Percentiles rank a stretch among this genome's conserved stretches.
phyloP scores from a whole-genome alignment of 495 filamentous ascomycete genomes.

The Aspergillus heteromorphus region DNA sequence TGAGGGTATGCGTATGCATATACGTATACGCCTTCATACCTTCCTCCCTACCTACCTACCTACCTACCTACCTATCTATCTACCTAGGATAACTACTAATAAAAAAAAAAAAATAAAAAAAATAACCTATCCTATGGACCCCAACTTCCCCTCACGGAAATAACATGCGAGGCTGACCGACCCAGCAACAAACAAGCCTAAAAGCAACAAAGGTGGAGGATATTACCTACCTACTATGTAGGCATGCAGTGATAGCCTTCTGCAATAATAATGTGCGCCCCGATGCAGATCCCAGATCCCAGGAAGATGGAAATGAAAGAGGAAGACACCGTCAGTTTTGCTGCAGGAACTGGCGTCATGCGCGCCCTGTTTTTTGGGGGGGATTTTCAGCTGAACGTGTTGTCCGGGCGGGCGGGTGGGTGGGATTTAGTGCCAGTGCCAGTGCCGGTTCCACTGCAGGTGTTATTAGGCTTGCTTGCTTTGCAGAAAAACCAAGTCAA shows the following conservation, averaged over 20 bases:
- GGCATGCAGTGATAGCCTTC: constrained; percentile 2
- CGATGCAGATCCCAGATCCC: neutral
- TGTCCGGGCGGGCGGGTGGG: neutral
- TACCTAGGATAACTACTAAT: no score
- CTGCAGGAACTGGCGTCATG: constrained; percentile 15
- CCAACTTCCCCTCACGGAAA: neutral
- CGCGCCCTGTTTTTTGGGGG: neutral
- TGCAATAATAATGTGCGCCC: neutral
- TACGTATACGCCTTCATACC: no score
- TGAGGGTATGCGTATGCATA: no score
- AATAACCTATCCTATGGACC: no score
- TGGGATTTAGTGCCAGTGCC: no score
- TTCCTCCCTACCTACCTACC: no score
- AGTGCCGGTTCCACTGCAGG: neutral
- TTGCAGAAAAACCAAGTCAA: neutral
- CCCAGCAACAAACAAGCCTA: no score
- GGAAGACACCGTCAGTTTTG: constrained; percentile 3
- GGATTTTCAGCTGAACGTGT: constrained; percentile 13
- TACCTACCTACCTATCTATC: no score
- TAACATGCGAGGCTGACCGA: neutral
- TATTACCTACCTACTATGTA: no score
- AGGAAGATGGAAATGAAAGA: neutral
- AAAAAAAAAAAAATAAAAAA: no score
- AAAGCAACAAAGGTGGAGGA: no score
- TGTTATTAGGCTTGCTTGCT: neutral